Conservation (phyloP, 108 stramenopile genomes). For the Licmophora abbreviata region DNA sequence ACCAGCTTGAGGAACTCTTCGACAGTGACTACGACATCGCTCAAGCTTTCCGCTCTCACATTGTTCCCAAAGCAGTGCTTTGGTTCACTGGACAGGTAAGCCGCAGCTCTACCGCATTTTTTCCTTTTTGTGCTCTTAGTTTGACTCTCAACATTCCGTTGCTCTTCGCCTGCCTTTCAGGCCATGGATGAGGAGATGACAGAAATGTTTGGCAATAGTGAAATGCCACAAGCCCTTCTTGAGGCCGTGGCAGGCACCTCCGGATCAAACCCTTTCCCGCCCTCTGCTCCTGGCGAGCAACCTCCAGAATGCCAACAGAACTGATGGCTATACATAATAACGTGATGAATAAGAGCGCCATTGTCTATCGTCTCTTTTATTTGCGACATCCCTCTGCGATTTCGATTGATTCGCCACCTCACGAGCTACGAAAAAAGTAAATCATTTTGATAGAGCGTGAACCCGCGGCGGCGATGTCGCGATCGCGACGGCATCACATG, state of each 20-base stretch:
- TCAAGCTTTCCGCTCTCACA: slow-evolving; percentile 74
- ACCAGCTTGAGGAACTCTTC: slow-evolving; percentile 71
- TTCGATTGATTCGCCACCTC: too few relatives aligned
- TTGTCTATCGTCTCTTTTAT: too few relatives aligned
- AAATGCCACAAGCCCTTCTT: slow-evolving; percentile 5
- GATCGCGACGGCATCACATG: too few relatives aligned
- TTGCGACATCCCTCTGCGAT: too few relatives aligned
- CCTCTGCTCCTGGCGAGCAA: slow-evolving; percentile 5
- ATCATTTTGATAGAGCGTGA: too few relatives aligned
- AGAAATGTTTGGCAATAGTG: slow-evolving; percentile 18
- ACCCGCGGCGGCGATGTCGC: too few relatives aligned
- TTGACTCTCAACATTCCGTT: background rate
- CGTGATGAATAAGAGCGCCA: too few relatives aligned
- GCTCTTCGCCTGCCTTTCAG: background rate
- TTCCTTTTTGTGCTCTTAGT: background rate
- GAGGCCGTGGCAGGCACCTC: background rate
- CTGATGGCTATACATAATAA: slow-evolving; percentile 2
- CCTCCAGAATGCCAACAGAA: slow-evolving; percentile 25
- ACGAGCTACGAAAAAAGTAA: too few relatives aligned
- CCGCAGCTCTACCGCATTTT: background rate
- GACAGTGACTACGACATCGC: slow-evolving; percentile 91
- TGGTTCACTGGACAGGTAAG: slow-evolving; percentile 88
- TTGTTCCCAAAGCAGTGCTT: slow-evolving; percentile 83
- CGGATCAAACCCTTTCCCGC: slow-evolving; percentile 3
- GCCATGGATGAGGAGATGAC: slow-evolving; percentile 40